Evolutionary conservation across 2,329 filamentous ascomycete genomes (phyloP), one percentile per base, ranked within the genome.

Genomic region (Aspergillus tanneri): DNA sequence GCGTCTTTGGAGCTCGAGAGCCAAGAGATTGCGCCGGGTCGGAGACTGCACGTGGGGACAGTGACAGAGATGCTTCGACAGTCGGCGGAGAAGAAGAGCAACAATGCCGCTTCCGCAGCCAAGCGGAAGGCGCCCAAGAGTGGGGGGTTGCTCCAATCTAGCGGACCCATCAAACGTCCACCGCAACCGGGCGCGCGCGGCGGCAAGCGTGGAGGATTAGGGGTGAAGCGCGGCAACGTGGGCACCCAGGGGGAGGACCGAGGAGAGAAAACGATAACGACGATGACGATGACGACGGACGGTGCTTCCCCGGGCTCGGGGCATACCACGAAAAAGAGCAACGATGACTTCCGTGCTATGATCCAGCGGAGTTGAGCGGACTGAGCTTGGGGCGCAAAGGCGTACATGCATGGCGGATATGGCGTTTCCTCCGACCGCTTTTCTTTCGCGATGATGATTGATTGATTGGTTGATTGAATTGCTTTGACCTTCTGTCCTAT

Each of bases 271-370:
- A 57, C 57, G 16, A 58, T 28, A 16, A 49, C 55, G 43, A 64
- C 46, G 55, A 64, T 41, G 64, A 67, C 43, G 55, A 59, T 35
- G 51, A 59, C 54, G 59, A 58, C 34, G 56, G 60, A 49, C 32
- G 47, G 44, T 35, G 39, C 53, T 18, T 19, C 50, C 46, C 50
- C 52, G 5, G 45, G 32, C 8, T 52, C 52, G 27, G 54, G 47
- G 21, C 60, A 58, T 42, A 61, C 60, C 59, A 52, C 61, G 47
- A 65, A 64, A 55, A 83, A 80, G 68, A 81, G 76, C 58, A 83
- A 83, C 59, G 74, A 73, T 42, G 79, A 82, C 59, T 83, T 83
- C 63, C 74, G 78, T 46, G 72, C 72, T 24, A 75, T 82, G 75
- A 70, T 82, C 39, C 65, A 76, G 54, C 71, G 70, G 50, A 70